These are phyloP conservation scores for Penicillium sp. DNA, from an alignment of 2,329 filamentous ascomycete genomes.

Conservation along the genomic window DNA sequence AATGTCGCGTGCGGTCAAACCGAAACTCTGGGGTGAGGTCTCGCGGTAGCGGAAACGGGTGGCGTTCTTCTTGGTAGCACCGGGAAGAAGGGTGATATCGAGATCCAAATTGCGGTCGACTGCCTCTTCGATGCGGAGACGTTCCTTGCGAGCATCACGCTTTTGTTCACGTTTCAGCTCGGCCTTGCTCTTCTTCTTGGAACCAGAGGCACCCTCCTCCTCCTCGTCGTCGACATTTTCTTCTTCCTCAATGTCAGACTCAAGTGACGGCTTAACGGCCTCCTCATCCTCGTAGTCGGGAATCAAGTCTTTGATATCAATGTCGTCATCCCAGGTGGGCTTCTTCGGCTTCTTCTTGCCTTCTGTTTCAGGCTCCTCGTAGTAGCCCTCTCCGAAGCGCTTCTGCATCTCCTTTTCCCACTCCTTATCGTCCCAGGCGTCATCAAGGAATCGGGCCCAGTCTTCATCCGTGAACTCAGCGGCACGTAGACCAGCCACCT, in stretches of 20 bases:
- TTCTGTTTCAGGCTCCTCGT: constrained; percentile 59
- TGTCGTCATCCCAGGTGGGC: constrained; percentile 93
- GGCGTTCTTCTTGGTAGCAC: constrained; percentile 54
- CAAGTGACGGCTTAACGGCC: constrained; percentile 54
- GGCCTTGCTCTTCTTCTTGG: constrained; percentile 48
- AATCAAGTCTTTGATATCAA: constrained; percentile 90
- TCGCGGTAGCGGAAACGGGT: constrained; percentile 86
- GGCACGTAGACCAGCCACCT: constrained; percentile 77
- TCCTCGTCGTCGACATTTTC: constrained; percentile 54
- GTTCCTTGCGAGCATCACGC: constrained; percentile 76
- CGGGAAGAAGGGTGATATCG: constrained; percentile 62
- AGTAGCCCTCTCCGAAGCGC: constrained; percentile 89
- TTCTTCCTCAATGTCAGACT: constrained; percentile 55
- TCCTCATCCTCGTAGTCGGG: constrained; percentile 84
- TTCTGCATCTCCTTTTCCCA: constrained; percentile 92
- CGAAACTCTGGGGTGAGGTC: constrained; percentile 86
- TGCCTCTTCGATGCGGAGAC: constrained; percentile 79
- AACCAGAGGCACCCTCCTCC: constrained; percentile 47
- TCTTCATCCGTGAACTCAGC: constrained; percentile 71
- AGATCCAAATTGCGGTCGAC: constrained; percentile 80
- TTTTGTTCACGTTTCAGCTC: constrained; percentile 61
- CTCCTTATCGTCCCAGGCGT: constrained; percentile 81
- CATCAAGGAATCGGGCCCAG: constrained; percentile 81
- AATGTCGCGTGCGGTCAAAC: constrained; percentile 86
- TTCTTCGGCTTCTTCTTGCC: constrained; percentile 67